Percentiles rank a stretch among this genome's conserved stretches.
phyloP scores from a whole-genome alignment of 2,329 filamentous ascomycete species.

The Penicillium capsulatum region DNA sequence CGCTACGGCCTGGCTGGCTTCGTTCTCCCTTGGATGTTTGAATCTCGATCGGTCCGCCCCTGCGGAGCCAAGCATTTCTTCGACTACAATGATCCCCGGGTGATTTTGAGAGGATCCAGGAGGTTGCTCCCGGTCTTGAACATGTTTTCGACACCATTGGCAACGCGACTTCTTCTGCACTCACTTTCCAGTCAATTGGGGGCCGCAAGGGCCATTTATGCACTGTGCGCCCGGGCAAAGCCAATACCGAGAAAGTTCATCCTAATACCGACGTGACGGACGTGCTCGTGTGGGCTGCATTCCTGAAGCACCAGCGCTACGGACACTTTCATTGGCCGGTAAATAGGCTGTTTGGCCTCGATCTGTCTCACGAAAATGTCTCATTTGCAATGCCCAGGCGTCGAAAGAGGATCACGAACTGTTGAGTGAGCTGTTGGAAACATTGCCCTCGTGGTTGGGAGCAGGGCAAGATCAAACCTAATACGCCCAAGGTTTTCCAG shows the following conservation, averaged over 20 bases:
- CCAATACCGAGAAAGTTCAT: slow-evolving; percentile 36
- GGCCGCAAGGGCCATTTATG: slow-evolving; percentile 33
- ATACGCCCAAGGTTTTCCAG: slow-evolving; percentile 26
- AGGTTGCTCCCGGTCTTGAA: slow-evolving; percentile 29
- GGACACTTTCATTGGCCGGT: slow-evolving; percentile 38
- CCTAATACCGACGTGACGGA: slow-evolving; percentile 36
- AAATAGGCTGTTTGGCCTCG: slow-evolving; percentile 11
- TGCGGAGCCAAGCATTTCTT: slow-evolving; percentile 37
- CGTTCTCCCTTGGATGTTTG: slow-evolving; percentile 40
- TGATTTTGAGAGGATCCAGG: slow-evolving; percentile 36
- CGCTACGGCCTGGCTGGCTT: slow-evolving; percentile 38
- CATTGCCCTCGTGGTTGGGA: slow-evolving; percentile 35
- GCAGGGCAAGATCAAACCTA: slow-evolving; percentile 36
- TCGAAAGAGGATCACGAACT: slow-evolving; percentile 38
- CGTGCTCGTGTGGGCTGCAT: slow-evolving; percentile 45
- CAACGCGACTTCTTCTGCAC: slow-evolving; percentile 32
- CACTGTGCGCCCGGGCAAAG: slow-evolving; percentile 43
- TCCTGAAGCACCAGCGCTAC: slow-evolving; percentile 41
- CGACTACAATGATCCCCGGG: slow-evolving; percentile 40
- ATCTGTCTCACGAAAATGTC: background rate
- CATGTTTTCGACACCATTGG: slow-evolving; percentile 46
- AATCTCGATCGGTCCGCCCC: slow-evolving; percentile 32
- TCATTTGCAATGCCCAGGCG: slow-evolving; percentile 19
- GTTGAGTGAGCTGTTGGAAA: slow-evolving; percentile 37
- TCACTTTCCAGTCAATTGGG: slow-evolving; percentile 30